Evolutionary conservation across 257 asterid genomes (phyloP), one percentile per base, ranked within the genome.

Genomic region (Solanum sejunctum): DNA sequence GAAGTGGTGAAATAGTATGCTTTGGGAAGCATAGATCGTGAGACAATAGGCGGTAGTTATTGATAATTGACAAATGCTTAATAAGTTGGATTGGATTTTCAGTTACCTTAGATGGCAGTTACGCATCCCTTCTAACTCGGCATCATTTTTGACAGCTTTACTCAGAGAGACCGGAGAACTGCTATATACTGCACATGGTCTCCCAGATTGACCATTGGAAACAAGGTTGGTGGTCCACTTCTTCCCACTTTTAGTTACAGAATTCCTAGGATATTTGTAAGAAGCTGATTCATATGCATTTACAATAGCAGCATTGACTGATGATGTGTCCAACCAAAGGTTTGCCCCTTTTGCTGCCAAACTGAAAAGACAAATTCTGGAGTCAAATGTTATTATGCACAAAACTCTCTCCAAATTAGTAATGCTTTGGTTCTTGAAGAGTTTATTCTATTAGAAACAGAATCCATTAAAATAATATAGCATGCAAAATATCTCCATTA

Each of bases 121-220:
- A 61, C 92, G 92, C 98, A 97, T 96, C 89, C 99, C 99, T 87
- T 92, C 93, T 79, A 96, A 85, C 88, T 97, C 99, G 63, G 98
- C 96, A 90, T 91, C 97, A 89, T 97, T 97, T 92, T 97, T 96
- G 85, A 97, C 88, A 86, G 99, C 98, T 92, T 97, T 97, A 75
- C 93, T 91, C 83, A 95, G 84, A 85, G 97, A 92, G 89, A 97
- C 83, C 52, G 99, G 99, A 82, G 99, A 97, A 90, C 90, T 89
- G 92, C 84, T 90, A 86, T 84, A 87, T 60, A 94, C 67, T 23
- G 90, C 91, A 63, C 92, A 67, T 64, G 96, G 95, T 63, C 89
- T 91, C 80, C 72, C 72, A 67, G 92, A 84, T 83, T 84, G 84
- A 49, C 86, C 86, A 83, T 83, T 88, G 43, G 84, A 82, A 79